These are phyloP conservation scores for Verticillium alfalfae DNA, from an alignment of 2,329 filamentous ascomycete species.

Conservation along the genomic window DNA sequence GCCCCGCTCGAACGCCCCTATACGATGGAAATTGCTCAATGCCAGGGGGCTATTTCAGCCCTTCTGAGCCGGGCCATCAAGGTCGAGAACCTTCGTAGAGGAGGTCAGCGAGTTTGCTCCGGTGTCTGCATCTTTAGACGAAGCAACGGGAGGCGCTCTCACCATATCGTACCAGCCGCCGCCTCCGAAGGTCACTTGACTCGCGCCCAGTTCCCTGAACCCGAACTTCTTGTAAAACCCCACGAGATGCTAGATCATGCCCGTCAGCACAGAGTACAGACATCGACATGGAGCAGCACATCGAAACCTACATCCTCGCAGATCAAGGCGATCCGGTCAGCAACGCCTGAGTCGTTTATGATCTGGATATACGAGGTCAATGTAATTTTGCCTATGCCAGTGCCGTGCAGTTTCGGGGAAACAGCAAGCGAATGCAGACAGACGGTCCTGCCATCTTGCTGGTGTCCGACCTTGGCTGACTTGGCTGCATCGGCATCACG, in stretches of 20 bases:
- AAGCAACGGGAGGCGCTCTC: constrained; percentile 15
- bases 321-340: constrained; percentile 69
- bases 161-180: constrained; percentile 84
- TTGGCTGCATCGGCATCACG: constrained; percentile 32
- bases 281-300: not conserved
- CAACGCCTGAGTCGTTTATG: constrained; percentile 64
- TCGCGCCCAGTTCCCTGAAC: constrained; percentile 64
- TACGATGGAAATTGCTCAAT: not conserved
- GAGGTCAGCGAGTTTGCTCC: constrained; percentile 2
- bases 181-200: constrained; percentile 66
- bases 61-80: constrained; percentile 13
- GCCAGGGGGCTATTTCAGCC: not conserved
- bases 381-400: constrained; percentile 67
- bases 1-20: not conserved
- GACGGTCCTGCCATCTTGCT: constrained; percentile 67
- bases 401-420: constrained; percentile 66
- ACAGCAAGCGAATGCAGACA: constrained; percentile 81
- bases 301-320: constrained; percentile 57
- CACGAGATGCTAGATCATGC: constrained; percentile 49
- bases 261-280: not conserved
- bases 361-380: constrained; percentile 74
- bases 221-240: constrained; percentile 72
- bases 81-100: constrained; percentile 14
- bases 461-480: constrained; percentile 53
- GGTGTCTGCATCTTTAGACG: not conserved